Conservation (phyloP, 106 monocot species). For the Platanthera guangdongensis region DNA sequence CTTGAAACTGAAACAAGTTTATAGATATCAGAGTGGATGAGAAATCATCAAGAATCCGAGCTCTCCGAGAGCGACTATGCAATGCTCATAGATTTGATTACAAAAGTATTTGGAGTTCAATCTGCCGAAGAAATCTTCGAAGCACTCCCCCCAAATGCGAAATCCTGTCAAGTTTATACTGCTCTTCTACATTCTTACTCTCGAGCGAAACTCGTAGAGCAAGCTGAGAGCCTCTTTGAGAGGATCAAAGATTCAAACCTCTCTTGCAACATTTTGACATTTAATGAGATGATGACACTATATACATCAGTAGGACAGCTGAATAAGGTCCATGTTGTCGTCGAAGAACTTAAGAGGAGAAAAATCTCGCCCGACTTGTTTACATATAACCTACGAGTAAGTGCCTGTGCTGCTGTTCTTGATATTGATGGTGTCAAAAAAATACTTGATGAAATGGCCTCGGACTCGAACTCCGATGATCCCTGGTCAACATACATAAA, state of each 20-base stretch:
- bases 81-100: slow-evolving; percentile 70
- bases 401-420: slow-evolving; percentile 56
- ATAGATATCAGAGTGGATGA: slow-evolving; percentile 97
- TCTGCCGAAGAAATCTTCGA: slow-evolving; percentile 94
- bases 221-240: slow-evolving; percentile 67
- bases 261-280: slow-evolving; percentile 29
- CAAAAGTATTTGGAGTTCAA: slow-evolving; percentile 73
- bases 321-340: slow-evolving; percentile 53
- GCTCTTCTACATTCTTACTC: slow-evolving; percentile 87
- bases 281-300: slow-evolving; percentile 97
- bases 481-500: slow-evolving; percentile 50
- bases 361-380: slow-evolving; percentile 64
- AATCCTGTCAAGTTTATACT: slow-evolving; percentile 60
- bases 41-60: slow-evolving; percentile 51
- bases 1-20: slow-evolving; percentile 23
- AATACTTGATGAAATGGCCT: slow-evolving; percentile 68
- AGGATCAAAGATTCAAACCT: slow-evolving; percentile 49
- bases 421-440: slow-evolving; percentile 53
- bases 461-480: slow-evolving; percentile 32
- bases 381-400: slow-evolving; percentile 87
- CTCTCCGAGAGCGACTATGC: slow-evolving; percentile 67
- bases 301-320: slow-evolving; percentile 76
- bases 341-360: slow-evolving; percentile 55
- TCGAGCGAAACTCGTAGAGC: slow-evolving; percentile 47
- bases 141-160: slow-evolving; percentile 51